Percentiles rank a stretch among this genome's conserved stretches.
Conservation (phyloP, 192 early-diverging fungal species). For the Geranomyces variabilis region DNA sequence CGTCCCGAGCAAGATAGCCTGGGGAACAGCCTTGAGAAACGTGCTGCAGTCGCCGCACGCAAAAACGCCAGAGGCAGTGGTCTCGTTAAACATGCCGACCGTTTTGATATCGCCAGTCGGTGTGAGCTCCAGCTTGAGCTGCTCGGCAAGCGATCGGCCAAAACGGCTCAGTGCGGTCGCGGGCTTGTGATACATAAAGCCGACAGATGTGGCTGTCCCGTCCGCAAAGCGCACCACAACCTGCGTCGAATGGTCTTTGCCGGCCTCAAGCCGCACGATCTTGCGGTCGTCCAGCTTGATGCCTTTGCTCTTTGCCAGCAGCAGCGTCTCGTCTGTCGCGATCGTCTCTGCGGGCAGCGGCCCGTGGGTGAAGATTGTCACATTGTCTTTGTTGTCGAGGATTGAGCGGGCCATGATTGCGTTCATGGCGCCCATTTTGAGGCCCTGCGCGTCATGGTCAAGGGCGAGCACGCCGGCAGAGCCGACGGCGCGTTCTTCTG, state of each 20-base stretch:
- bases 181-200: constrained; percentile 15
- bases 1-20: not conserved
- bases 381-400: not conserved
- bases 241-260: not conserved
- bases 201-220: not conserved
- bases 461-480: constrained; percentile 2
- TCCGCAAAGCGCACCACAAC: constrained; percentile 5
- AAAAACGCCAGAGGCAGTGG: constrained; percentile 6
- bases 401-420: constrained; percentile 2
- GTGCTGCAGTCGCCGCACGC: constrained; percentile 5
- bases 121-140: constrained; percentile 2
- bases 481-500: constrained; percentile 11
- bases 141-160: constrained; percentile 1
- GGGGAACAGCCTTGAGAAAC: not conserved
- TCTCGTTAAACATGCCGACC: constrained; percentile 3
- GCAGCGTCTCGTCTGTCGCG: not conserved
- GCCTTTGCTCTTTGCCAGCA: not conserved
- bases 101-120: constrained; percentile 5
- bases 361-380: constrained; percentile 16
- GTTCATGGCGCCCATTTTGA: constrained; percentile 7
- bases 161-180: not conserved
- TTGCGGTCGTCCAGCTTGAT: constrained; percentile 12
- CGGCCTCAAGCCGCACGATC: constrained; percentile 9
- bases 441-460: not conserved
- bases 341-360: constrained; percentile 1